phyloP scores from a whole-genome alignment of 208 protist genomes.

The Leishmania tarentolae region DNA sequence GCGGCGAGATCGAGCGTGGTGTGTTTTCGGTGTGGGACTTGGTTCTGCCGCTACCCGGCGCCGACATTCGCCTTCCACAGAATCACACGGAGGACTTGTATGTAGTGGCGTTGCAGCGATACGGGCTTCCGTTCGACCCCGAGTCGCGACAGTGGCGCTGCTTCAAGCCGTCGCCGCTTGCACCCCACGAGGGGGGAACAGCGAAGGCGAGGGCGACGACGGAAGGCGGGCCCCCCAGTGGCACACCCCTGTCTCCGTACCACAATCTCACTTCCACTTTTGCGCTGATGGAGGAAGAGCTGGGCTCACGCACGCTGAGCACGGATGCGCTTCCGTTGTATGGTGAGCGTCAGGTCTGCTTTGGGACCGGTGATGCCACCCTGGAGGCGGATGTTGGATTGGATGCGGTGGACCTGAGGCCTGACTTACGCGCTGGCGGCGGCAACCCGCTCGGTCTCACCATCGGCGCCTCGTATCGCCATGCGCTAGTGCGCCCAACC shows the following conservation, averaged over 20 bases:
- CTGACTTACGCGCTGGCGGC: conserved; percentile 35
- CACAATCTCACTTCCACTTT: conserved; percentile 64
- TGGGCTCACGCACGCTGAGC: conserved; percentile 44
- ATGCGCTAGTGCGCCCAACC: conserved; percentile 32
- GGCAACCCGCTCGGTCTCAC: conserved; percentile 62
- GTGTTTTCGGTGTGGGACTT: conserved; percentile 69
- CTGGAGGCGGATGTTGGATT: conserved; percentile 10
- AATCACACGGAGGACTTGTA: conserved; percentile 90
- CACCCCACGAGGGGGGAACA: not conserved
- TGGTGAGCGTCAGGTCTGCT: not conserved
- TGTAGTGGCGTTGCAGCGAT: conserved; percentile 76
- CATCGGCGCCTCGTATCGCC: conserved; percentile 41
- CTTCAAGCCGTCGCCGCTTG: conserved; percentile 46
- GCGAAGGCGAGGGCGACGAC: not conserved
- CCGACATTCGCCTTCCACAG: conserved; percentile 68
- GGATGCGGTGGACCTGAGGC: conserved; percentile 30
- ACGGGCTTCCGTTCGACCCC: conserved; percentile 78
- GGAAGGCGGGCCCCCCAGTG: not conserved
- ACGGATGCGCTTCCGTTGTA: conserved; percentile 27
- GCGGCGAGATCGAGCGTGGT: conserved; percentile 59
- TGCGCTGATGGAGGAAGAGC: conserved; percentile 73
- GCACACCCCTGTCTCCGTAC: conserved; percentile 53
- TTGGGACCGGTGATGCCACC: not conserved
- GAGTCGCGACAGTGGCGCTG: conserved; percentile 80
- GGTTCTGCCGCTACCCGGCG: conserved; percentile 79